These are phyloP conservation scores for Salvia splendens DNA, from an alignment of 257 asterid species.

Conservation along the genomic window DNA sequence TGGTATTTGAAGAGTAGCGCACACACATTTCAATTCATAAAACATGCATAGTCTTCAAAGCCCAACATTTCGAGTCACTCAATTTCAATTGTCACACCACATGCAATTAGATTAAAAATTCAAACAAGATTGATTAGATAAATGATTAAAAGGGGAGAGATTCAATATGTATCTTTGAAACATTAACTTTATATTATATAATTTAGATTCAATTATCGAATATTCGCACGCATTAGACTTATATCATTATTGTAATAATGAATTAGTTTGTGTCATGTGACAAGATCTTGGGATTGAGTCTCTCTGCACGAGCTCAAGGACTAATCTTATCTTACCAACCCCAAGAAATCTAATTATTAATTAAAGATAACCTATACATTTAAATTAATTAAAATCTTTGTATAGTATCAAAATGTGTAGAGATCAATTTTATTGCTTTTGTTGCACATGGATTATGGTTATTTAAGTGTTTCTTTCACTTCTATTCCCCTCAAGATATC, in stretches of 20 bases:
- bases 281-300: slow-evolving; percentile 72
- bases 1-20: slow-evolving; percentile 18
- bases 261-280: slow-evolving; percentile 53
- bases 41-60: slow-evolving; percentile 17
- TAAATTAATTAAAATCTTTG: neutral
- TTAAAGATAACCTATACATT: no score
- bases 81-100: slow-evolving; percentile 62
- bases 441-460: slow-evolving; percentile 27
- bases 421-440: slow-evolving; percentile 25
- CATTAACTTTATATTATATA: slow-evolving; percentile 18
- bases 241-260: slow-evolving; percentile 39
- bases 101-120: slow-evolving; percentile 43
- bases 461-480: neutral
- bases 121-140: slow-evolving; percentile 40
- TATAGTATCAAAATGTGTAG: neutral
- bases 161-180: slow-evolving; percentile 37
- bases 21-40: slow-evolving; percentile 27
- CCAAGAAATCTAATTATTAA: slow-evolving; percentile 16
- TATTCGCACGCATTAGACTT: slow-evolving; percentile 76
- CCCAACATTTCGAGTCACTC: slow-evolving; percentile 45
- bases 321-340: slow-evolving; percentile 46
- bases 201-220: slow-evolving; percentile 58
- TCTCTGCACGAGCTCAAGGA: slow-evolving; percentile 41
- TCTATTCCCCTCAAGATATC: neutral
- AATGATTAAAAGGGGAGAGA: slow-evolving; percentile 41